Evolutionary conservation across 768 basidiomycete species (phyloP).

Genomic region (Tulasnella sp.): DNA sequence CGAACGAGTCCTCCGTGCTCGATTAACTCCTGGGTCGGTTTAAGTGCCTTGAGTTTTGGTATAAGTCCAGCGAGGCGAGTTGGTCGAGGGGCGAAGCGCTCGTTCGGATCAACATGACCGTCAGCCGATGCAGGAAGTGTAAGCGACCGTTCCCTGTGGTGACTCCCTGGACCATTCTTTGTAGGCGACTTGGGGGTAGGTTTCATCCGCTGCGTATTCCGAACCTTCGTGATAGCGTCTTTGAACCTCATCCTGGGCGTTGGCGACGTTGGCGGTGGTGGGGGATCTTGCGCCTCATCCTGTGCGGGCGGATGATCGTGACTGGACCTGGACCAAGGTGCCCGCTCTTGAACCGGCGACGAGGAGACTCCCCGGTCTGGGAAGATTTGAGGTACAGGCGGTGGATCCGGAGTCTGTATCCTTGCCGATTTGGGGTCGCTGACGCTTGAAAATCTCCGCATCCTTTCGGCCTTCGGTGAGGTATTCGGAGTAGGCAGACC

Average conservation of each 20-base stretch:
- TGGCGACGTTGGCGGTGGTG: neutral
- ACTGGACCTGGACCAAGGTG: neutral
- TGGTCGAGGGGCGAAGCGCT: constrained; percentile 35
- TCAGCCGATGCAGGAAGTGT: neutral
- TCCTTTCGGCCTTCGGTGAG: neutral
- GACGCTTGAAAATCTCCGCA: neutral
- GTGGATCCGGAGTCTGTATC: neutral
- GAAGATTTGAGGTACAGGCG: neutral
- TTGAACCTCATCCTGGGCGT: neutral
- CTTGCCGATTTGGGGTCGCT: neutral
- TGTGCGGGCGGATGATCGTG: neutral
- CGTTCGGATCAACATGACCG: neutral
- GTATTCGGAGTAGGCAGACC: neutral
- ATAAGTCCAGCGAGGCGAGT: constrained; percentile 55
- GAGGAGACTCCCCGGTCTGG: neutral
- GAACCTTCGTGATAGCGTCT: neutral
- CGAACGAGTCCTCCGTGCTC: constrained; percentile 61
- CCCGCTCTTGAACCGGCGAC: neutral
- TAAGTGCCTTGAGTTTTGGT: constrained; percentile 53
- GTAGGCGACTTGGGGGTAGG: neutral
- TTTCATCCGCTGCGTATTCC: neutral
- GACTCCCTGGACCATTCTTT: neutral
- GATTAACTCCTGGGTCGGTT: constrained; percentile 57
- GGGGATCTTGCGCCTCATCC: neutral
- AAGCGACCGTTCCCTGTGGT: neutral